Conservation (phyloP, 805 yeast species). For the Millerago galiae region DNA sequence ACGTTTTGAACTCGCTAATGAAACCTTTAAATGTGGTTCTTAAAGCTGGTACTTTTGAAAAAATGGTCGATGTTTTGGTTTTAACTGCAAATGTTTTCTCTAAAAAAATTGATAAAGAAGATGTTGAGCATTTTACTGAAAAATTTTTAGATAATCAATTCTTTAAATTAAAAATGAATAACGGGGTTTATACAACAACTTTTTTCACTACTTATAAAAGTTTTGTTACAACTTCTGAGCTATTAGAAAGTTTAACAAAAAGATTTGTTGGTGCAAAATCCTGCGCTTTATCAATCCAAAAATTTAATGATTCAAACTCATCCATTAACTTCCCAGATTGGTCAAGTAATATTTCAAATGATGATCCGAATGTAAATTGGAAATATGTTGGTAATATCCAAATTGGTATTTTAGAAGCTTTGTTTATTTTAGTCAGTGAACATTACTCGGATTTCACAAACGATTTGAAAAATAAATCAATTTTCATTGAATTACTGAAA, state of each 20-base stretch:
- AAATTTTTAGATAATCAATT: slow-evolving; percentile 33
- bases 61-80: slow-evolving; percentile 73
- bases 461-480: slow-evolving; percentile 51
- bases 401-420: slow-evolving; percentile 72
- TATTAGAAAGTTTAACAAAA: slow-evolving; percentile 45
- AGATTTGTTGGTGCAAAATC: slow-evolving; percentile 58
- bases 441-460: slow-evolving; percentile 73
- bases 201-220: slow-evolving; percentile 66
- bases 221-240: slow-evolving; percentile 49
- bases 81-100: slow-evolving; percentile 59
- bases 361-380: slow-evolving; percentile 51
- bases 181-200: slow-evolving; percentile 56
- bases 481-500: slow-evolving; percentile 59
- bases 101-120: slow-evolving; percentile 34
- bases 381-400: slow-evolving; percentile 70
- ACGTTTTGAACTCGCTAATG: slow-evolving; percentile 19
- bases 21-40: slow-evolving; percentile 40
- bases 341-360: slow-evolving; percentile 33
- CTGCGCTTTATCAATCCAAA: slow-evolving; percentile 50
- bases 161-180: slow-evolving; percentile 50
- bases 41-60: slow-evolving; percentile 68
- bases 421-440: slow-evolving; percentile 61
- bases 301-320: slow-evolving; percentile 15
- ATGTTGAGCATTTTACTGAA: slow-evolving; percentile 34
- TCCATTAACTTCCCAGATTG: slow-evolving; percentile 48